Percentiles rank a stretch among this genome's conserved stretches.
These are phyloP conservation scores for Cryptococcus neoformans DNA, from an alignment of 1,284 basidiomycete species.

Conservation along the genomic window DNA sequence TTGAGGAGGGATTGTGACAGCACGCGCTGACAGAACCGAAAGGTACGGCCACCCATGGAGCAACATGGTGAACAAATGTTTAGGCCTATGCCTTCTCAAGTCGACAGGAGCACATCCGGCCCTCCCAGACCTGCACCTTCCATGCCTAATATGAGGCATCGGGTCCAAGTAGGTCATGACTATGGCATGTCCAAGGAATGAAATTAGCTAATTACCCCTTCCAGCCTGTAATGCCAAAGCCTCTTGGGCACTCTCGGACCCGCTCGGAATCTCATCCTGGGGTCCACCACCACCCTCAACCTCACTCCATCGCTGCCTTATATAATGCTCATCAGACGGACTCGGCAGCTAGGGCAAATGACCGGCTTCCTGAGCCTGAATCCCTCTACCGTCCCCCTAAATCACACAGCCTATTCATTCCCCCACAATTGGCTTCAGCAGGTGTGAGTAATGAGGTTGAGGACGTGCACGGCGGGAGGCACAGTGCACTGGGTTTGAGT, in stretches of 20 bases:
- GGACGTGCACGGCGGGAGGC: constrained; percentile 23
- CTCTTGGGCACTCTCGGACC: constrained; percentile 9
- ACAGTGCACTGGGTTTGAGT: constrained; percentile 30
- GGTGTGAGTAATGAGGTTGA: constrained; percentile 21
- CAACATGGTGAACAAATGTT: too few relatives aligned
- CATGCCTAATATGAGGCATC: constrained; percentile 29
- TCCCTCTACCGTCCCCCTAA: constrained; percentile 14
- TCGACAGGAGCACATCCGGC: constrained; percentile 2
- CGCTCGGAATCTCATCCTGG: neutral
- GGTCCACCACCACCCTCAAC: constrained; percentile 6
- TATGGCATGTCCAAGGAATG: neutral
- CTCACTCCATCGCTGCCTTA: constrained; percentile 9
- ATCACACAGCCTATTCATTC: constrained; percentile 22
- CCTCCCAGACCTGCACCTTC: constrained; percentile 20
- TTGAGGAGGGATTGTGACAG: too few relatives aligned
- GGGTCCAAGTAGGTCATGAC: constrained; percentile 20
- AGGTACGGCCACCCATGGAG: constrained; percentile 2
- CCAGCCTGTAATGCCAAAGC: constrained; percentile 28
- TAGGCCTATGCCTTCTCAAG: neutral
- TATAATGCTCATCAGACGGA: constrained; percentile 9
- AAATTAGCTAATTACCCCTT: neutral
- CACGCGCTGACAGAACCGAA: neutral
- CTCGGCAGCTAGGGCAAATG: constrained; percentile 3
- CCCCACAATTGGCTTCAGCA: constrained; percentile 19
- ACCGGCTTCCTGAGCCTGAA: constrained; percentile 15